These are phyloP conservation scores for Penicillium sp. DNA, from an alignment of 2,329 filamentous ascomycete species.

Conservation along the genomic window DNA sequence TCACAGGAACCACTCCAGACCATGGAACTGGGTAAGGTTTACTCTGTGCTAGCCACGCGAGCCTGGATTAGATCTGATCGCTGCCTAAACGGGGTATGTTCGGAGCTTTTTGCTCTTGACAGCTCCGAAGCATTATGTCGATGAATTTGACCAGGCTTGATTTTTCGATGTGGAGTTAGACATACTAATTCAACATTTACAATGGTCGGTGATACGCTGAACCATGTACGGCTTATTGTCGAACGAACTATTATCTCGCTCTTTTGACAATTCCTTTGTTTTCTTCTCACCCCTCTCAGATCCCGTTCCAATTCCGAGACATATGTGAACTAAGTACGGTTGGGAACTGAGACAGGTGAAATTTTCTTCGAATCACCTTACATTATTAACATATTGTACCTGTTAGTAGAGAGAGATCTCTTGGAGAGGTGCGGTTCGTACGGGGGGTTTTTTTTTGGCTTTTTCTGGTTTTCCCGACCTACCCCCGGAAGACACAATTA, in stretches of 20 bases:
- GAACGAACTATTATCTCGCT: not conserved
- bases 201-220: not conserved
- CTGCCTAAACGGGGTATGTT: slow-evolving; percentile 15
- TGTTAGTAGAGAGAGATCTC: not conserved
- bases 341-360: not conserved
- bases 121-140: not conserved
- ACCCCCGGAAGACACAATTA: not conserved
- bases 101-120: slow-evolving; percentile 7
- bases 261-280: not conserved
- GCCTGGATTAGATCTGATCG: slow-evolving; percentile 2
- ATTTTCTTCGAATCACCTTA: not conserved
- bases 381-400: not conserved
- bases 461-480: not conserved
- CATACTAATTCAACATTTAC: not conserved
- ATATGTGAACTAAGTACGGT: not conserved
- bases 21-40: not conserved
- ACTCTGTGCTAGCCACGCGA: slow-evolving; percentile 14
- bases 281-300: not conserved
- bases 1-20: not conserved
- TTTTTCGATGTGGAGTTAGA: not conserved
- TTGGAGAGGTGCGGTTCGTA: not conserved
- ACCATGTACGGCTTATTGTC: not conserved
- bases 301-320: not conserved
- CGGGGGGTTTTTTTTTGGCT: not conserved
- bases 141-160: not conserved